Conservation (phyloP, 2,329 filamentous ascomycete genomes). For the Geoglossum cookeanum region DNA sequence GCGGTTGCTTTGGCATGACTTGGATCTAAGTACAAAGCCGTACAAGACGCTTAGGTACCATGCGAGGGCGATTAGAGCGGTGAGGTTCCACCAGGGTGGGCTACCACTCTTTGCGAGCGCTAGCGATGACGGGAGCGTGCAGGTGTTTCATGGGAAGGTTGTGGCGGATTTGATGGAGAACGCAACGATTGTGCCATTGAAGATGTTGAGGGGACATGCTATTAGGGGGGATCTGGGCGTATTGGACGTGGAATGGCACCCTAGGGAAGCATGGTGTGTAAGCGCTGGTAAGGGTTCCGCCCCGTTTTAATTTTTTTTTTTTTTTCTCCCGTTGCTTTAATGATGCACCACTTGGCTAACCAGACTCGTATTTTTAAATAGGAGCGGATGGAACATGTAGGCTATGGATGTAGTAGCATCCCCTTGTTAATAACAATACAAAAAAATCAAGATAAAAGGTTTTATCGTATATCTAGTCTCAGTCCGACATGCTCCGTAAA, state of each 20-base stretch:
- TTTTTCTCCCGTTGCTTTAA: not conserved
- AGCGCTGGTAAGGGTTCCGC: conserved; percentile 43
- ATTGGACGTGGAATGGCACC: conserved; percentile 91
- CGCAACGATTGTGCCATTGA: conserved; percentile 86
- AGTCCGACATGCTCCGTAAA: not conserved
- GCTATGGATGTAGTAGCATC: not conserved
- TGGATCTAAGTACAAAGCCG: conserved; percentile 73
- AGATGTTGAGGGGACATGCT: conserved; percentile 80
- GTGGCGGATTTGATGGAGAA: conserved; percentile 91
- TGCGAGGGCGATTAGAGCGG: conserved; percentile 71
- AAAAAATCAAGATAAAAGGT: not conserved
- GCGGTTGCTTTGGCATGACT: conserved; percentile 86
- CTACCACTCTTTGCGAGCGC: conserved; percentile 84
- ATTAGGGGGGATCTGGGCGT: conserved; percentile 64
- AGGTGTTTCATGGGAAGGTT: conserved; percentile 94
- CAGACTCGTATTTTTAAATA: not conserved
- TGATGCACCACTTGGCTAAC: not conserved
- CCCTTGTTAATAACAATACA: not conserved
- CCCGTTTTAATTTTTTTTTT: not conserved
- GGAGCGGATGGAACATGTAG: not conserved
- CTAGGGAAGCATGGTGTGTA: conserved; percentile 79
- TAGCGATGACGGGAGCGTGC: conserved; percentile 81
- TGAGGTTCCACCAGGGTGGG: conserved; percentile 63
- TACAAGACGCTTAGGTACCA: conserved; percentile 98
- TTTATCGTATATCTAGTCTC: not conserved